These are phyloP conservation scores for Goniomonas avonlea DNA, from an alignment of 78 protist species.

Conservation along the genomic window DNA sequence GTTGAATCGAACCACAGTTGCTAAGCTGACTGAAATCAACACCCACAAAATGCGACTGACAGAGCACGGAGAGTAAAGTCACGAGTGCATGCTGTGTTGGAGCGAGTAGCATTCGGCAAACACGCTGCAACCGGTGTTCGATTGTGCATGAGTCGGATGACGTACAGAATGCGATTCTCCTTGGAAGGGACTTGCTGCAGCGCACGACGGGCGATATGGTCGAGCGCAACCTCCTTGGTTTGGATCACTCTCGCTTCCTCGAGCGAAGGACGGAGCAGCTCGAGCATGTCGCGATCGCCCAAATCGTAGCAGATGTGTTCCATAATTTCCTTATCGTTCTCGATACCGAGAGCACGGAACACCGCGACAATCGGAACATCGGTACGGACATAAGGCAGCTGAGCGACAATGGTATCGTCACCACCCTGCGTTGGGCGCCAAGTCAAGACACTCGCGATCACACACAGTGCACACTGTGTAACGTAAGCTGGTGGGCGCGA, in stretches of 20 bases:
- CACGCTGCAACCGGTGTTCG: no score
- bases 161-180: slow-evolving; percentile 48
- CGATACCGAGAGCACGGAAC: slow-evolving; percentile 91
- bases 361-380: slow-evolving; percentile 86
- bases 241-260: slow-evolving; percentile 71
- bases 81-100: neutral
- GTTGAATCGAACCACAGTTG: no score
- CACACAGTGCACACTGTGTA: neutral
- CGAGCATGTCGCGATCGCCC: slow-evolving; percentile 85
- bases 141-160: slow-evolving; percentile 9
- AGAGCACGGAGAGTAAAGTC: neutral
- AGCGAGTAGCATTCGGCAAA: no score
- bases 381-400: slow-evolving; percentile 67
- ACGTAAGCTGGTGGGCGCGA: neutral
- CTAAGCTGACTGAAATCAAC: no score
- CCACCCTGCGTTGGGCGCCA: no score
- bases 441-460: neutral
- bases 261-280: slow-evolving; percentile 85
- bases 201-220: slow-evolving; percentile 78
- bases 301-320: no score
- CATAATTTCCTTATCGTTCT: no score
- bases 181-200: slow-evolving; percentile 3
- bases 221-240: slow-evolving; percentile 79
- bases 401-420: no score
- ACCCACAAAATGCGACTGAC: no score